These are phyloP conservation scores for Saccharata proteae DNA, from an alignment of 2,329 filamentous ascomycete genomes.

Conservation along the genomic window DNA sequence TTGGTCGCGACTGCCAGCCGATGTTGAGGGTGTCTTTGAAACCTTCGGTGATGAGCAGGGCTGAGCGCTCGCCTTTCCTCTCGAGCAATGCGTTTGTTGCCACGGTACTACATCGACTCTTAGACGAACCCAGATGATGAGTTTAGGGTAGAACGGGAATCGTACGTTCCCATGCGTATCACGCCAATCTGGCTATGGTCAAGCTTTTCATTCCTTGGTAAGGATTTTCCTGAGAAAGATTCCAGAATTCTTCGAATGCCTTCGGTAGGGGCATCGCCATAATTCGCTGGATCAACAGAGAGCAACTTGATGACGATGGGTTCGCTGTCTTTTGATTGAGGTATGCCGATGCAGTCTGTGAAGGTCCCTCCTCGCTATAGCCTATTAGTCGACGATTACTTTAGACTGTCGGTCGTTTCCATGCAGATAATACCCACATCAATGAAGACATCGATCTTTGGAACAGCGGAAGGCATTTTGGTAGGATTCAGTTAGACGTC, in stretches of 20 bases:
- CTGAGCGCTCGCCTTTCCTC: constrained; percentile 10
- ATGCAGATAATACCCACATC: too few species aligned
- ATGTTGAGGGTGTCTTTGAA: constrained; percentile 13
- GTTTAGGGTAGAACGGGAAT: too few species aligned
- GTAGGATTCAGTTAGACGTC: too few species aligned
- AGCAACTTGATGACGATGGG: constrained; percentile 20
- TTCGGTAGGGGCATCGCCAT: constrained; percentile 21
- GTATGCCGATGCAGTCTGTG: constrained; percentile 16
- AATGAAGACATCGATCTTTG: too few species aligned
- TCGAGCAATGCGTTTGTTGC: constrained; percentile 17
- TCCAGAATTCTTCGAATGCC: constrained; percentile 21
- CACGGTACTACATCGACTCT: constrained; percentile 16
- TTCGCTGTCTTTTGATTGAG: constrained; percentile 14
- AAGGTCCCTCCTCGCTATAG: constrained; percentile 21
- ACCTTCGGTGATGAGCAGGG: constrained; percentile 14
- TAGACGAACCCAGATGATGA: constrained; percentile 12
- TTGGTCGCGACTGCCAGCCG: constrained; percentile 16
- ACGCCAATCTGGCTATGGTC: constrained; percentile 13
- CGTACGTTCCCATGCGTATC: constrained; percentile 13
- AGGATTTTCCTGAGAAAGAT: constrained; percentile 5
- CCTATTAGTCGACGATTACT: constrained; percentile 4
- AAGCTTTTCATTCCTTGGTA: constrained; percentile 15
- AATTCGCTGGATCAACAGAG: constrained; percentile 18
- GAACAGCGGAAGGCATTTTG: too few species aligned
- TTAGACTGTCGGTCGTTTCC: constrained; percentile 1